These are phyloP conservation scores for Clavariopsis aquatica DNA, from an alignment of 495 filamentous ascomycete genomes.

Conservation along the genomic window DNA sequence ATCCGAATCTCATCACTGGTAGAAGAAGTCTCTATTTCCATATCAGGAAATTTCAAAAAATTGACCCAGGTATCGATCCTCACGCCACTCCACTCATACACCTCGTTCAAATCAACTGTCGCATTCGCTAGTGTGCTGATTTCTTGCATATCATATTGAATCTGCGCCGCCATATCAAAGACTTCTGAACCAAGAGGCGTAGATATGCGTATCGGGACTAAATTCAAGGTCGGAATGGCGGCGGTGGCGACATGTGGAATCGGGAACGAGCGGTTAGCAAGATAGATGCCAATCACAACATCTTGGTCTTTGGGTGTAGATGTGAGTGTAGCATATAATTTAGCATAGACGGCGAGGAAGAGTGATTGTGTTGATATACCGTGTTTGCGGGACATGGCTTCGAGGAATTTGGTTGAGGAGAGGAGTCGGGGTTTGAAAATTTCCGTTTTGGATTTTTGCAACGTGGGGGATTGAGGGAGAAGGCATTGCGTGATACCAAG, in stretches of 20 bases:
- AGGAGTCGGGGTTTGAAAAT: conserved; percentile 46
- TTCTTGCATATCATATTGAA: conserved; percentile 51
- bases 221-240: conserved; percentile 54
- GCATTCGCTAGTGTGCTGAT: conserved; percentile 49
- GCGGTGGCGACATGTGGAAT: conserved; percentile 44
- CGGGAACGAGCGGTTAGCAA: conserved; percentile 55
- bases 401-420: conserved; percentile 28
- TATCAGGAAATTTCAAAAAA: conserved; percentile 51
- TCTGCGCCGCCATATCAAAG: conserved; percentile 46
- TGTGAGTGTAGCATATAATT: conserved; percentile 44
- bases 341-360: conserved; percentile 53
- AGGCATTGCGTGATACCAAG: conserved; percentile 20
- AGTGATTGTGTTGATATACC: conserved; percentile 54
- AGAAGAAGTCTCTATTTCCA: conserved; percentile 9
- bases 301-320: conserved; percentile 35
- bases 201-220: conserved; percentile 53
- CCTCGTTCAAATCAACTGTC: conserved; percentile 47
- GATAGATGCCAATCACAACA: conserved; percentile 57
- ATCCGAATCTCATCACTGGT: conserved; percentile 11
- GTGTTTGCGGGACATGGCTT: conserved; percentile 42
- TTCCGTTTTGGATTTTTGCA: conserved; percentile 38
- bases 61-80: conserved; percentile 58
- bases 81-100: conserved; percentile 52
- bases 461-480: conserved; percentile 11
- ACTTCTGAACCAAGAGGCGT: conserved; percentile 38